Evolutionary conservation across 2,329 filamentous ascomycete genomes (phyloP), one percentile per base, ranked within the genome.

Genomic region (Talaromyces verruculosus): DNA sequence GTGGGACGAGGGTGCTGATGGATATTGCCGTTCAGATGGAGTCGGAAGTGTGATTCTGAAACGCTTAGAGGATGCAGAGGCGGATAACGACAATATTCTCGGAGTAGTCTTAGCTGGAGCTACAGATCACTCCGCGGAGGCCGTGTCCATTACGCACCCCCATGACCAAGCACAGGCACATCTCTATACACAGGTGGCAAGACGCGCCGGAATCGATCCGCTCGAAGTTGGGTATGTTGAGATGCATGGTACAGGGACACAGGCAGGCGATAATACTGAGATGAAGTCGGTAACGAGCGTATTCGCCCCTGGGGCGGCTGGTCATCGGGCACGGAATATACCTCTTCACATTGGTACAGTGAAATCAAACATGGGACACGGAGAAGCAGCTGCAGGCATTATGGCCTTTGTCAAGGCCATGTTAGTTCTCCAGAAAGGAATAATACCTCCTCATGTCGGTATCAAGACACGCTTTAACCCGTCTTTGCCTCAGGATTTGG

Each of bases 21-120:
- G 83, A 3, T 85, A 84, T 67, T 84, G 81, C 64, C 80, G 84
- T 17, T 81, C 74, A 3, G 84, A 85, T 63, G 82, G 76, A 22
- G 74, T 78, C 25, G 82, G 76, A 0, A 71, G 78, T 30, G 74
- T 85, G 3, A 74, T 84, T 15, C 66, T 85, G 17, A 85, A 85
- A 70, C 70, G 75, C 11, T 68, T 84, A 1, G 74, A 78, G 13
- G 76, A 81, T 64, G 84, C 84, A 6, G 59, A 80, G 17, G 76
- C 75, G 1, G 83, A 85, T 53, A 80, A 81, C 1, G 84, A 69
- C 68, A 72, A 72, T 5, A 51, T 69, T 13, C 61, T 63, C 13
- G 82, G 74, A 11, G 76, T 81, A 4, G 78, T 83, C 28, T 80
- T 76, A 71, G 73, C 68, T 11, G 69, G 73, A 5, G 67, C 63